Percentiles rank a stretch among this genome's conserved stretches.
Evolutionary conservation across 257 asterid genomes (phyloP).

Genomic region (Prunella vulgaris): DNA sequence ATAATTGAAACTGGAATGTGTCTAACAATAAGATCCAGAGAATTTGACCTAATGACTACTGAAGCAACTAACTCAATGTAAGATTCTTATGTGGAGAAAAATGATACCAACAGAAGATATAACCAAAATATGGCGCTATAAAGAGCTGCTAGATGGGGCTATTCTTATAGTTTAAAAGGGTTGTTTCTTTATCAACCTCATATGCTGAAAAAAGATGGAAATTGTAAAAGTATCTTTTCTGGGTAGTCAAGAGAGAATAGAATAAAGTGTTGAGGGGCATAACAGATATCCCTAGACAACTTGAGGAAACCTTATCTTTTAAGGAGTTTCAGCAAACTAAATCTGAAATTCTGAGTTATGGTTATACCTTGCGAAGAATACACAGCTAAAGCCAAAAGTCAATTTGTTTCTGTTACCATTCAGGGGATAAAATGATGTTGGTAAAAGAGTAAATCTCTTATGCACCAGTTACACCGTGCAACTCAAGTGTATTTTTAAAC

Average conservation of each 20-base stretch:
- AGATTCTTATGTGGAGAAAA: slow-evolving; percentile 3
- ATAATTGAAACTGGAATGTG: slow-evolving; percentile 5
- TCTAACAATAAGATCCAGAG: slow-evolving; percentile 16
- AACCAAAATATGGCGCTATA: background rate
- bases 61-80: background rate
- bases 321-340: background rate
- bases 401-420: background rate
- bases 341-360: background rate
- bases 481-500: too few relatives aligned
- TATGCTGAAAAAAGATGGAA: background rate
- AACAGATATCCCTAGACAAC: background rate
- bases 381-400: background rate
- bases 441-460: too few relatives aligned
- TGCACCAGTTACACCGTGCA: too few relatives aligned
- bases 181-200: background rate
- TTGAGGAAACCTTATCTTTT: background rate
- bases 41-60: slow-evolving; percentile 1
- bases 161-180: background rate
- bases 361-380: background rate
- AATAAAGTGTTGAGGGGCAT: background rate
- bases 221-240: background rate
- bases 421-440: too few relatives aligned
- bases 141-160: background rate
- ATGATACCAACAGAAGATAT: background rate
- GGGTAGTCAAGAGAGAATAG: background rate